Evolutionary conservation across 2,329 filamentous ascomycete species (phyloP).

Genomic region (Fusarium anguioides): DNA sequence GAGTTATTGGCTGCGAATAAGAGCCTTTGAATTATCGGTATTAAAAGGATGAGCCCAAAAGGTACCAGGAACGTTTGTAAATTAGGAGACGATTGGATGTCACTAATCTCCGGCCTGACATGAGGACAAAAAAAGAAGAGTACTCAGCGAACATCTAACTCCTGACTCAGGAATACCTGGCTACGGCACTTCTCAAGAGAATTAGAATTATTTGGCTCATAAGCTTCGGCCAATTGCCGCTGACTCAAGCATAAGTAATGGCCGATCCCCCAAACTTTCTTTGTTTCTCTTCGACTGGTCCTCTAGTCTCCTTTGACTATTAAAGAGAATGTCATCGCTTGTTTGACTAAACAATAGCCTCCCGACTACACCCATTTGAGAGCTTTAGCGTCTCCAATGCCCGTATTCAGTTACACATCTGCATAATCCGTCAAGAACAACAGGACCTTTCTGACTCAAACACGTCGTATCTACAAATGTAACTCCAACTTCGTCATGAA

Average conservation of each 20-base stretch:
- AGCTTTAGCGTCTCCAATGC: too few relatives aligned
- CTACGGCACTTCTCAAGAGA: background rate
- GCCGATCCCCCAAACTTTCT: background rate
- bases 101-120: background rate
- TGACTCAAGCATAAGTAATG: background rate
- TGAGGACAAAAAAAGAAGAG: background rate
- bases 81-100: background rate
- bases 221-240: background rate
- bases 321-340: too few relatives aligned
- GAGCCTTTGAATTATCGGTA: too few relatives aligned
- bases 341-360: background rate
- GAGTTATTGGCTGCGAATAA: background rate
- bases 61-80: background rate
- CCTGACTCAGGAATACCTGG: background rate
- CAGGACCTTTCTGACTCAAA: background rate
- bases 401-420: background rate
- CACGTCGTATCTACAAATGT: background rate
- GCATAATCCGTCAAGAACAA: background rate
- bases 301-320: background rate
- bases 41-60: background rate
- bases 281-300: too few relatives aligned
- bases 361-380: background rate
- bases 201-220: background rate
- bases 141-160: rapidly evolving
- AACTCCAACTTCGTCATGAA: background rate